Conservation (phyloP, 176 grass and related monocot species). For the Triticum turgidum region DNA sequence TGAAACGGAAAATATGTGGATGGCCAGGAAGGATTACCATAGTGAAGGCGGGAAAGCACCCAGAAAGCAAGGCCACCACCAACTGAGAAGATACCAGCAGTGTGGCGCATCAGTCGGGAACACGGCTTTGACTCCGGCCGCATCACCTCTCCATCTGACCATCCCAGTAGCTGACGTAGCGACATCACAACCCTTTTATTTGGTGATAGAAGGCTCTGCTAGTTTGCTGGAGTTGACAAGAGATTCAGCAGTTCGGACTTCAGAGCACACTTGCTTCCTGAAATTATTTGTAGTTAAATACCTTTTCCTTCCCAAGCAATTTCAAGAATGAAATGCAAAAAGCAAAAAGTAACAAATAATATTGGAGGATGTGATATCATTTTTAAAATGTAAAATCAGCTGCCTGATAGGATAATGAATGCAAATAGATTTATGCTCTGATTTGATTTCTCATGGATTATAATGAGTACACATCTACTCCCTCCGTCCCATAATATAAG, state of each 20-base stretch:
- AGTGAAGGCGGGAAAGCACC: conserved; percentile 83
- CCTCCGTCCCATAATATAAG: too few relatives aligned
- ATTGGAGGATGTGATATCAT: background rate
- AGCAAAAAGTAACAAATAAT: background rate
- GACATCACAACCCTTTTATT: conserved; percentile 43
- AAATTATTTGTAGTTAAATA: background rate
- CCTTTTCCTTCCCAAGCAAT: background rate
- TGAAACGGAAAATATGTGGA: background rate
- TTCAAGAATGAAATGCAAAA: background rate
- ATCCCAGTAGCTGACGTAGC: conserved; percentile 52
- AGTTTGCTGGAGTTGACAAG: background rate
- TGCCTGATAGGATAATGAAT: background rate
- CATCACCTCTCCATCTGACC: conserved; percentile 94
- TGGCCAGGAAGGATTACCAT: conserved; percentile 32
- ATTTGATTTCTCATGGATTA: background rate
- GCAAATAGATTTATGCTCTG: background rate
- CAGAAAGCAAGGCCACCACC: conserved; percentile 72
- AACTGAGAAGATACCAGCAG: conserved; percentile 77
- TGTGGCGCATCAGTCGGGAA: conserved; percentile 73
- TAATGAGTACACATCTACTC: background rate
- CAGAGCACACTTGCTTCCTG: background rate
- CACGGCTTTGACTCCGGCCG: conserved; percentile 79
- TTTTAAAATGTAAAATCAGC: background rate
- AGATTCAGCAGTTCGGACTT: background rate
- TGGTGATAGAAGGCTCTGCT: background rate